phyloP scores from a whole-genome alignment of 352 stramenopile genomes.

The Globisporangium viniferum region DNA sequence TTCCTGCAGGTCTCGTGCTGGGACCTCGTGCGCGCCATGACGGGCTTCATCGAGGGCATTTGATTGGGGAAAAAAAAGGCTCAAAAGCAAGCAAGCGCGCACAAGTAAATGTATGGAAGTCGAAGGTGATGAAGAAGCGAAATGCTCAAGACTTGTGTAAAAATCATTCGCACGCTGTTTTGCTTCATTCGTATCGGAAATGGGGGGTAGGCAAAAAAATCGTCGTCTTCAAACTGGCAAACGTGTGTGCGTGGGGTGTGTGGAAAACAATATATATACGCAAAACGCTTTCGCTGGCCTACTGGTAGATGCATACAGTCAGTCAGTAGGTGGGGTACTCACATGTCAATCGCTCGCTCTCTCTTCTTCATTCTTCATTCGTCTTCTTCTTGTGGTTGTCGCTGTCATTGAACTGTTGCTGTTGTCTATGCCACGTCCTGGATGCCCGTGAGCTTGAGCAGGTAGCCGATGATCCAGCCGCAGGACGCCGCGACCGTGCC shows the following conservation, averaged over 20 bases:
- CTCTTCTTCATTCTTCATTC: conserved; percentile 1
- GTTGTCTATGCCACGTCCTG: conserved; percentile 57
- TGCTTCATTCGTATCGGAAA: background rate
- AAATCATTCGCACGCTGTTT: background rate
- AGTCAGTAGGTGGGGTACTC: background rate
- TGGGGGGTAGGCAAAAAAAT: background rate
- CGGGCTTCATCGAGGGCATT: conserved; percentile 52
- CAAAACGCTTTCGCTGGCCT: conserved; percentile 1
- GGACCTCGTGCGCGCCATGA: conserved; percentile 61
- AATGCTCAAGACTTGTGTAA: background rate
- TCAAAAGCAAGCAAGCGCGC: background rate
- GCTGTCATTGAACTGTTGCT: background rate
- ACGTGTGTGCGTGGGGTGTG: background rate
- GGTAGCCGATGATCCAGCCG: conserved; percentile 80
- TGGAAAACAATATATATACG: conserved; percentile 8
- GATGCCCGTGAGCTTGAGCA: conserved; percentile 79
- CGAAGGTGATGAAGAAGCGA: background rate
- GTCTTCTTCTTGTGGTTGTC: background rate
- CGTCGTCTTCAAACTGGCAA: background rate
- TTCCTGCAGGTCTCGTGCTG: conserved; percentile 45
- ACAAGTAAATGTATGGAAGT: background rate
- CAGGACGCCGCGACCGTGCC: conserved; percentile 65
- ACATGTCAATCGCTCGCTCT: background rate
- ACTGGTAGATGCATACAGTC: background rate
- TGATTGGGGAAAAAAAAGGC: background rate